Evolutionary conservation across 1,284 basidiomycete species (phyloP).

Genomic region (Inonotus hispidus): DNA sequence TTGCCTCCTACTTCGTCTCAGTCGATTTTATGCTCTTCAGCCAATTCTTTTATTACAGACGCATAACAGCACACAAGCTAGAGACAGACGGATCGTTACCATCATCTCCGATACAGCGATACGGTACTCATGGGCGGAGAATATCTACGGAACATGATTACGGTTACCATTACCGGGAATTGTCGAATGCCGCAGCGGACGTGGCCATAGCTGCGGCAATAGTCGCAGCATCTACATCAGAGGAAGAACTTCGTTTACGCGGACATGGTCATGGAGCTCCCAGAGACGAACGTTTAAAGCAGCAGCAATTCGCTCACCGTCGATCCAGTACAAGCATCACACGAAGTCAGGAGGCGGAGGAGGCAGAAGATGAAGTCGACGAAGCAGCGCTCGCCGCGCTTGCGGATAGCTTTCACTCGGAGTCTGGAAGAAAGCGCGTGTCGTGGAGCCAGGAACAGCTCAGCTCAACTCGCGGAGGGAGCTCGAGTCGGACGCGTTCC

Average conservation of each 20-base stretch:
- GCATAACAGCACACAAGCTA: constrained; percentile 28
- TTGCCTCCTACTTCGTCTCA: constrained; percentile 82
- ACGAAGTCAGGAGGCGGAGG: constrained; percentile 25
- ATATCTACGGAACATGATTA: constrained; percentile 23
- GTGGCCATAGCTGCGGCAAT: constrained; percentile 62
- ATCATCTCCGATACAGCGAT: constrained; percentile 37
- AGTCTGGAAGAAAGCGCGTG: constrained; percentile 53
- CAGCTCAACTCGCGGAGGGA: constrained; percentile 5
- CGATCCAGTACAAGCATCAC: constrained; percentile 11
- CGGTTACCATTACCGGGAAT: constrained; percentile 54
- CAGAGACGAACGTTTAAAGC: not conserved
- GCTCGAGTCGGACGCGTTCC: constrained; percentile 14
- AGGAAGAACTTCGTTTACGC: constrained; percentile 32
- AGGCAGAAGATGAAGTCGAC: constrained; percentile 45
- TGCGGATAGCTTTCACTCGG: constrained; percentile 69
- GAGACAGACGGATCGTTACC: constrained; percentile 27
- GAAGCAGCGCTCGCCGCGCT: constrained; percentile 50
- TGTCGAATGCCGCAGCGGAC: constrained; percentile 61
- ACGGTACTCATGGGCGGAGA: constrained; percentile 28
- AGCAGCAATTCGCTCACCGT: constrained; percentile 19
- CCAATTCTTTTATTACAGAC: constrained; percentile 75
- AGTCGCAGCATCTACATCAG: constrained; percentile 41
- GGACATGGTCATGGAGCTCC: not conserved
- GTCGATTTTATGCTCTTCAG: constrained; percentile 69
- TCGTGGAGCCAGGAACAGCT: constrained; percentile 61